Evolutionary conservation across 768 basidiomycete genomes (phyloP), one percentile per base, ranked within the genome.

Genomic region (Amanita fuliginea): DNA sequence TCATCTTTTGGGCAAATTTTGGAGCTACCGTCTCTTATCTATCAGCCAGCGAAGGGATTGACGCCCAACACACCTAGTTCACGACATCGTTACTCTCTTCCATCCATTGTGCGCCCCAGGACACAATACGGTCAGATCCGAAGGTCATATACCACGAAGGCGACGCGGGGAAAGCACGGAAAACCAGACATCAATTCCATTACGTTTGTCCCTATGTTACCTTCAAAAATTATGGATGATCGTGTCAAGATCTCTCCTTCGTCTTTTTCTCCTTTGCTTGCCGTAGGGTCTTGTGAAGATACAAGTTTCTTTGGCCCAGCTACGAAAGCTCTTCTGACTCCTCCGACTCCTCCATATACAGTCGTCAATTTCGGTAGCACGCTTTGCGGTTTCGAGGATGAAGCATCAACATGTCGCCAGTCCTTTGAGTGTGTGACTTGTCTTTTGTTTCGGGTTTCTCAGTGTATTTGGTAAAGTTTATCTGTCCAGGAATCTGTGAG

Each of bases 71-170:
- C 42, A 7, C 49, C 33, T 28, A 42, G 19, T 16, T 22, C 42
- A 24, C 40, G 11, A 26, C 33, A 42, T 21, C 33, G 41, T 10
- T 35, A 28, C 24, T 50, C 49, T 43, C 49, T 50, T 43, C 49
- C 49, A 33, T 35, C 49, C 2, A 6, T 14, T 32, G 28, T 24
- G n/a, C 30, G 33, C 4, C 30, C 40, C 4, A 26, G 24, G 22
- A 22, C 26, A 6, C 39, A 42, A 35, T n/a, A 19, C 10, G 24
- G 14, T 5, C 49, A 37, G 28, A 42, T 34, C 4, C 19, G 41
- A 24, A 21, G 49, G 28, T 50, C 49, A 6, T 43, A 26, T 22
- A 50, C 42, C 22, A 40, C 41, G 19, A 48, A 32, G 16, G 39
- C 46, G 35, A 47, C n/a, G 37, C 46, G 46, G 18, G 34, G 11